These are phyloP conservation scores for Berberis thunbergii DNA, from an alignment of 164 flowering plant species.

Conservation along the genomic window DNA sequence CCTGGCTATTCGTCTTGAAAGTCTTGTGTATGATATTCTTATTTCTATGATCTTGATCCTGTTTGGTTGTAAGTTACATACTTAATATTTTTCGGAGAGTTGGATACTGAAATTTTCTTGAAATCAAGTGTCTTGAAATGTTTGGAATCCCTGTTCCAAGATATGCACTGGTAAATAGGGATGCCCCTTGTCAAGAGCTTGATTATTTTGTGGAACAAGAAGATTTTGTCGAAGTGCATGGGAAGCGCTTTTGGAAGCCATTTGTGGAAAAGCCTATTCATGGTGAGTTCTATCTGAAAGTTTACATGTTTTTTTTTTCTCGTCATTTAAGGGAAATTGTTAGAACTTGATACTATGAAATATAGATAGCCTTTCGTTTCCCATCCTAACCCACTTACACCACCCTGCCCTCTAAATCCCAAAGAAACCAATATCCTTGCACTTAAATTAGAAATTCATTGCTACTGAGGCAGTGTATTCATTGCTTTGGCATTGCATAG, in stretches of 20 bases:
- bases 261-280: constrained; percentile 98
- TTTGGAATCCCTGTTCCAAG: constrained; percentile 93
- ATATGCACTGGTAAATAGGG: constrained; percentile 92
- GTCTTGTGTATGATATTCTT: neutral
- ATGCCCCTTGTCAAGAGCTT: constrained; percentile 68
- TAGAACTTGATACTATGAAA: no score
- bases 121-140: constrained; percentile 70
- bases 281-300: constrained; percentile 39
- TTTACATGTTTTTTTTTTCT: no score
- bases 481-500: no score
- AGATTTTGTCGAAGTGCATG: constrained; percentile 96
- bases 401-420: no score
- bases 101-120: constrained; percentile 13
- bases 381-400: no score
- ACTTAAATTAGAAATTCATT: no score
- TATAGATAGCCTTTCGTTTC: no score
- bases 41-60: neutral
- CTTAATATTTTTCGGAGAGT: neutral
- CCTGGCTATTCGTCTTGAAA: neutral
- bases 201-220: constrained; percentile 94
- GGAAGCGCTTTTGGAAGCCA: constrained; percentile 96
- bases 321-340: neutral
- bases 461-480: no score
- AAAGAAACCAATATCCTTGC: no score
- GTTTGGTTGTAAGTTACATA: neutral